These are phyloP conservation scores for Fusarium mexicanum DNA, from an alignment of 2,329 filamentous ascomycete species.

Conservation along the genomic window DNA sequence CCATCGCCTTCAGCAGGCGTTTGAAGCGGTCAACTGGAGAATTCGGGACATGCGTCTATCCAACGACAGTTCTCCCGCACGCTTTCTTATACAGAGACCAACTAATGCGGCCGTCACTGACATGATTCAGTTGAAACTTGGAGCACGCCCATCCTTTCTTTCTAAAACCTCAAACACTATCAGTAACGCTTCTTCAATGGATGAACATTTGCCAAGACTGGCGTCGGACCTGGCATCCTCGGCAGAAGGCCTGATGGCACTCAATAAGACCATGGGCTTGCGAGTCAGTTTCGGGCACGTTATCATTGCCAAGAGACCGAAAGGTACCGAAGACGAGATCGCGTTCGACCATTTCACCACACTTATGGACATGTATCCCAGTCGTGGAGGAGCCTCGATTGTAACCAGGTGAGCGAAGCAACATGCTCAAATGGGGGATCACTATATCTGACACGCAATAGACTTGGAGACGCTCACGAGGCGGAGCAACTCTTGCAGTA, in stretches of 20 bases:
- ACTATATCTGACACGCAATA: slow-evolving; percentile 17
- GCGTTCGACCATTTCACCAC: slow-evolving; percentile 39
- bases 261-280: slow-evolving; percentile 44
- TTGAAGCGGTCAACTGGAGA: slow-evolving; percentile 44
- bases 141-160: slow-evolving; percentile 38
- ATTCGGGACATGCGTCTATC: slow-evolving; percentile 48
- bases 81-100: slow-evolving; percentile 45
- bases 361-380: slow-evolving; percentile 42
- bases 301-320: slow-evolving; percentile 42
- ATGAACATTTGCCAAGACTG: slow-evolving; percentile 35
- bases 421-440: neutral
- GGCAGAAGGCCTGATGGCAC: slow-evolving; percentile 38
- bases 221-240: slow-evolving; percentile 29
- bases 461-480: slow-evolving; percentile 20
- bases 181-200: slow-evolving; percentile 21
- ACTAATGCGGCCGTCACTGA: slow-evolving; percentile 13
- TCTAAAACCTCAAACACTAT: neutral
- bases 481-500: slow-evolving; percentile 30
- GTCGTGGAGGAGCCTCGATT: slow-evolving; percentile 45
- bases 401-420: slow-evolving; percentile 39
- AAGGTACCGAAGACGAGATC: slow-evolving; percentile 33
- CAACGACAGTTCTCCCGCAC: slow-evolving; percentile 35
- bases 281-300: slow-evolving; percentile 48
- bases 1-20: slow-evolving; percentile 40
- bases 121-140: slow-evolving; percentile 37